These are phyloP conservation scores for Exophiala sp. DNA, from an alignment of 2,329 filamentous ascomycete genomes.

Conservation along the genomic window DNA sequence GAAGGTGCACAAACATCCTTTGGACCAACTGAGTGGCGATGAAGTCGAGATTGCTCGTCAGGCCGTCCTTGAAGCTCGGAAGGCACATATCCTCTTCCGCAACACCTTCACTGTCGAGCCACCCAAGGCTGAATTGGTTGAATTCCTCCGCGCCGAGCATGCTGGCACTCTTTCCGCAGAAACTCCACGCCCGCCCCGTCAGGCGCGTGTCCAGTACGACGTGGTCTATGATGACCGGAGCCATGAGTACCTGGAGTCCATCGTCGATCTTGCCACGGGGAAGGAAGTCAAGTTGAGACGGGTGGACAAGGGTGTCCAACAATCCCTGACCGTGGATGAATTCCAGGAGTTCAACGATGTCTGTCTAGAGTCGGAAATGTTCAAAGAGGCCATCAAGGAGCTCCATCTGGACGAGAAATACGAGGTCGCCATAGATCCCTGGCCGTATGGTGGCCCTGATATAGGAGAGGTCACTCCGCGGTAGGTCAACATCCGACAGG, in stretches of 20 bases:
- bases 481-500: slow-evolving; percentile 29
- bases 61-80: slow-evolving; percentile 42
- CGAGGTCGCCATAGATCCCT: slow-evolving; percentile 51
- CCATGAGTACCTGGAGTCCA: slow-evolving; percentile 52
- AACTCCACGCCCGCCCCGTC: slow-evolving; percentile 44
- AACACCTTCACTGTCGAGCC: slow-evolving; percentile 49
- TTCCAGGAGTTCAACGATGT: slow-evolving; percentile 44
- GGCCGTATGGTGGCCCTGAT: slow-evolving; percentile 52
- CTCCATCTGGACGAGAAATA: slow-evolving; percentile 51
- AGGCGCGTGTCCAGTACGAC: slow-evolving; percentile 52
- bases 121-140: slow-evolving; percentile 43
- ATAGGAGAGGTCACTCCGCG: slow-evolving; percentile 45
- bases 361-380: slow-evolving; percentile 49
- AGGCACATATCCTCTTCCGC: slow-evolving; percentile 40
- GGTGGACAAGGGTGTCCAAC: slow-evolving; percentile 45
- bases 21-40: slow-evolving; percentile 51
- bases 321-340: slow-evolving; percentile 45
- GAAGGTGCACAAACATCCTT: slow-evolving; percentile 40
- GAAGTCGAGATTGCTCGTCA: slow-evolving; percentile 50
- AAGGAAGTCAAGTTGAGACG: slow-evolving; percentile 41
- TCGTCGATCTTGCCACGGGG: slow-evolving; percentile 44
- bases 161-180: slow-evolving; percentile 37
- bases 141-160: slow-evolving; percentile 47
- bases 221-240: slow-evolving; percentile 48
- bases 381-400: slow-evolving; percentile 47